These are phyloP conservation scores for Rhododendron williamsianum DNA, from an alignment of 148 eudicot genomes.

Conservation along the genomic window DNA sequence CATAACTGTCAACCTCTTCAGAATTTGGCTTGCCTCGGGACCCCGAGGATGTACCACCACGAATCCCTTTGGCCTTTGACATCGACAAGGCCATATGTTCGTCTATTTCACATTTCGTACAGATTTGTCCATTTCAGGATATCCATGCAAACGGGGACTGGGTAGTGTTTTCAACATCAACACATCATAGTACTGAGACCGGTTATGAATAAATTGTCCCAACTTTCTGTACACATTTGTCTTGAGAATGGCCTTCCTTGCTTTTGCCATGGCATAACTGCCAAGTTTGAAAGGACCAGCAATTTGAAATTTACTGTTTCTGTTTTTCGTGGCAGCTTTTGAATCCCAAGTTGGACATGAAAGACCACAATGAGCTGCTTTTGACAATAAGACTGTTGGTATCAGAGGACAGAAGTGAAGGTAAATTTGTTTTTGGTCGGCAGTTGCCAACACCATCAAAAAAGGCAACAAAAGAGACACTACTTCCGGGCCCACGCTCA, in stretches of 20 bases:
- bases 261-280: not conserved
- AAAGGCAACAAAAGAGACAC: constrained; percentile 29
- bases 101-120: too few species aligned
- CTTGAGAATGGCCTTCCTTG: not conserved
- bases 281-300: not conserved
- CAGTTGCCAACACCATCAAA: constrained; percentile 46
- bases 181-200: not conserved
- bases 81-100: too few species aligned
- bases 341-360: constrained; percentile 52
- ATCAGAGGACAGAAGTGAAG: constrained; percentile 74
- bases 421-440: constrained; percentile 83
- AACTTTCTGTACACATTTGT: not conserved
- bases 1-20: too few species aligned
- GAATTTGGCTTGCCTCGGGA: too few species aligned
- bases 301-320: not conserved
- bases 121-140: too few species aligned
- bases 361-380: constrained; percentile 48
- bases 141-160: too few species aligned
- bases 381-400: constrained; percentile 64
- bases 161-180: not conserved
- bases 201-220: not conserved
- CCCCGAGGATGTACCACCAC: too few species aligned
- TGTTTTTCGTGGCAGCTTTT: constrained; percentile 43
- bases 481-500: not conserved
- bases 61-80: too few species aligned